Evolutionary conservation across 495 filamentous ascomycete genomes (phyloP).

Genomic region (Penicillium flavigenum): DNA sequence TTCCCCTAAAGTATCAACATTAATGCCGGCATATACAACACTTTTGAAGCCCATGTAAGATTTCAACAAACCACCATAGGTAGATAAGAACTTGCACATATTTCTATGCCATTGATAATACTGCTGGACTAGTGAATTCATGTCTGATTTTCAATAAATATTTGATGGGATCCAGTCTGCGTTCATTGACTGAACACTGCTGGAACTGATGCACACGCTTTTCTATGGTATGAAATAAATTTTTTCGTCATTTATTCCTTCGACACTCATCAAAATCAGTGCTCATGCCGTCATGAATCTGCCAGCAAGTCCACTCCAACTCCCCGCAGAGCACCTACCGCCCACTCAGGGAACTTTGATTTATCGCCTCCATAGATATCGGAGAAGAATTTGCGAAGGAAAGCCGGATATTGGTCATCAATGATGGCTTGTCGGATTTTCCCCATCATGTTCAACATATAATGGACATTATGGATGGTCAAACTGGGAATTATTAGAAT

Average conservation of each 20-base stretch:
- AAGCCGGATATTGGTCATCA: constrained; percentile 76
- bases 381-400: constrained; percentile 73
- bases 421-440: constrained; percentile 73
- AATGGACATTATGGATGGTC: constrained; percentile 93
- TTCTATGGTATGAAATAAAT: neutral
- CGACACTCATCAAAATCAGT: too few relatives aligned
- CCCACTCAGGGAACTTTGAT: constrained; percentile 75
- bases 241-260: neutral
- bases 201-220: neutral
- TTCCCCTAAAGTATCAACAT: neutral
- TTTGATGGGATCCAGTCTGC: neutral
- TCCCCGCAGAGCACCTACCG: constrained; percentile 71
- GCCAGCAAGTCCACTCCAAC: constrained; percentile 83
- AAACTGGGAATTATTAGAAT: constrained; percentile 48
- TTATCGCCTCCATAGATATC: constrained; percentile 67
- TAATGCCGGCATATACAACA: neutral
- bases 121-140: neutral
- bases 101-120: neutral
- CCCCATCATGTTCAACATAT: constrained; percentile 79
- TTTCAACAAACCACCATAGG: neutral
- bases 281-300: constrained; percentile 19
- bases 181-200: neutral
- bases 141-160: neutral
- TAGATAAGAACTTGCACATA: neutral
- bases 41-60: neutral